phyloP scores from a whole-genome alignment of 1,139 yeast species.

The Geotrichum restrictum region DNA sequence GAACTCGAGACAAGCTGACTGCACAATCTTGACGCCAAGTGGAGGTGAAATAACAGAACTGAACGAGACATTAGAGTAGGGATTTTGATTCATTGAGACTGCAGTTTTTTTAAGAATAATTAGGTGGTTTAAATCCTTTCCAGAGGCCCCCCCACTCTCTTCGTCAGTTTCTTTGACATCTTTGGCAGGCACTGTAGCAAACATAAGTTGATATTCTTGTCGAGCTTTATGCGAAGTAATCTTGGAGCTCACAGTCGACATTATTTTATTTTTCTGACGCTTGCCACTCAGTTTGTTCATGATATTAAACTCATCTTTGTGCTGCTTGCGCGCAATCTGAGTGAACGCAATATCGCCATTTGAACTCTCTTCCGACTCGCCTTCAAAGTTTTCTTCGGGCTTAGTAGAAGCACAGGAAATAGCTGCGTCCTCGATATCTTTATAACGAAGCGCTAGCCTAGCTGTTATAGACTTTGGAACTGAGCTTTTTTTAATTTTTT shows the following conservation, averaged over 20 bases:
- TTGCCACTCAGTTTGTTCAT: slow-evolving; percentile 9
- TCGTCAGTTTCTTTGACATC: not conserved
- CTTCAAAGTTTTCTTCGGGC: not conserved
- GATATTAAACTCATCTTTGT: slow-evolving; percentile 1
- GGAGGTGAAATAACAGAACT: not conserved
- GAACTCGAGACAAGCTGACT: not conserved
- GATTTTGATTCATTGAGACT: not conserved
- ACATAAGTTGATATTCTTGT: slow-evolving; percentile 4
- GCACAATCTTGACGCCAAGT: not conserved
- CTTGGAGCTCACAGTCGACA: slow-evolving; percentile 5
- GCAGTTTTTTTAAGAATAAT: not conserved
- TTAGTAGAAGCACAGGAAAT: no score
- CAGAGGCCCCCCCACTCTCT: not conserved
- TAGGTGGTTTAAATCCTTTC: slow-evolving; percentile 1
- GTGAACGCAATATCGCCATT: slow-evolving; percentile 4
- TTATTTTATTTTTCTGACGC: not conserved
- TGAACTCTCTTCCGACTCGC: not conserved
- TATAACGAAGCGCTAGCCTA: slow-evolving; percentile 3
- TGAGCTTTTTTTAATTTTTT: not conserved
- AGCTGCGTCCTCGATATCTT: not conserved
- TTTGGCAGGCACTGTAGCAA: not conserved
- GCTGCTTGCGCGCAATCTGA: slow-evolving; percentile 7
- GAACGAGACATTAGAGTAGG: not conserved
- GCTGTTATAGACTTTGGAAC: slow-evolving; percentile 8
- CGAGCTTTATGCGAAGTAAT: slow-evolving; percentile 4